Conservation (phyloP, 202 grass and related monocot species). For the Elaeis oleifera region DNA sequence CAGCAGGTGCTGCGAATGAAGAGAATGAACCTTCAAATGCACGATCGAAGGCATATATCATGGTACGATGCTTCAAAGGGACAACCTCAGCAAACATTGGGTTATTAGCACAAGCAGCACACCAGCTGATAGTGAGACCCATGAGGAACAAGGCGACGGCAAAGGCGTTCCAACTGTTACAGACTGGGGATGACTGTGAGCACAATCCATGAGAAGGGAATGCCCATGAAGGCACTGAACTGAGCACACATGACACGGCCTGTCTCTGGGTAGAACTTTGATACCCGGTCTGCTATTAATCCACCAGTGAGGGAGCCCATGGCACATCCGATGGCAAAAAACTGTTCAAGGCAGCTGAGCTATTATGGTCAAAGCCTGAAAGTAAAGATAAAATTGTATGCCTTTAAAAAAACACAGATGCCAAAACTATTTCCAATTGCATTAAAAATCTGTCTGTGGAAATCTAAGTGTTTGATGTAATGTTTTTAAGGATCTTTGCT, state of each 20-base stretch:
- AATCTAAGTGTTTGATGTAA: background rate
- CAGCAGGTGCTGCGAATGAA: conserved; percentile 58
- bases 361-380: conserved; percentile 72
- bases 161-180: conserved; percentile 53
- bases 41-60: conserved; percentile 88
- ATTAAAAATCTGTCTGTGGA: too few species aligned
- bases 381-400: conserved; percentile 2
- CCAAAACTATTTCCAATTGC: too few species aligned
- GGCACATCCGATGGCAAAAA: conserved; percentile 78
- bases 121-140: conserved; percentile 88
- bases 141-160: conserved; percentile 69
- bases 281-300: conserved; percentile 59
- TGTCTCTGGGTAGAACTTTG: conserved; percentile 43
- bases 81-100: conserved; percentile 91
- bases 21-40: conserved; percentile 78
- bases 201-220: conserved; percentile 80
- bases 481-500: background rate
- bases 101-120: conserved; percentile 72
- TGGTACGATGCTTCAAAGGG: conserved; percentile 74
- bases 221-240: conserved; percentile 96
- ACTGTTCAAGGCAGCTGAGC: conserved; percentile 77
- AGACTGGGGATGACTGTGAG: conserved; percentile 62
- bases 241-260: conserved; percentile 75
- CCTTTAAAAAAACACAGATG: too few species aligned
- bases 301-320: conserved; percentile 69